Evolutionary conservation across 1,284 basidiomycete genomes (phyloP), one percentile per base, ranked within the genome.

Genomic region (Puccinia coronata): DNA sequence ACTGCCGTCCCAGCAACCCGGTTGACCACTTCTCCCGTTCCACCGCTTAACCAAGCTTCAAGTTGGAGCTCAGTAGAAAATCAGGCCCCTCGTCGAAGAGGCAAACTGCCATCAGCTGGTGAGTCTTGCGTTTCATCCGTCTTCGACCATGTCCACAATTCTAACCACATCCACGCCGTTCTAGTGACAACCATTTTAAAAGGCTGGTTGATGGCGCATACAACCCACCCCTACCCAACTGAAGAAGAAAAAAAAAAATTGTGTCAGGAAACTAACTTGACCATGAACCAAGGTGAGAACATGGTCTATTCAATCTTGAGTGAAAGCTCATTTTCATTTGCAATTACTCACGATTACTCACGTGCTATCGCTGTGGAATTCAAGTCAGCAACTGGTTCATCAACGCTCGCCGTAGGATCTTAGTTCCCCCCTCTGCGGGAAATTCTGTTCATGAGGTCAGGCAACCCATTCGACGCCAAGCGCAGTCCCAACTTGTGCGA

Each of bases 241-340:
- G 93, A 95, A 85, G 92, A 94, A 83, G 93, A 95, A 88, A 95
- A 95, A 88, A 93, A 94, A 84, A 91, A 92, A 84, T 87, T 95
- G 82, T 95, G 93, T 87, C 90, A 92, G 84, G 91, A 92, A 71
- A 95, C 93, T 0, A 92, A 92, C 20, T 87, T 95, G 82, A 92
- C 91, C 86, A 94, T 95, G 91, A 91, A 90, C 86, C 93, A 95
- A 86, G 92, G 95, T 80, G 28, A 61, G 78, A 25, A 20, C 49
- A 28, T 20, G 0, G 34, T 75, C 20, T 20, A 75, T 59, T 55
- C 5, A 67, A 5, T 1, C 28, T 4, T 67, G 8, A 41, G 9
- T 5, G 20, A 4, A 59, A 34, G 28, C 34, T 28, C n/a, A n/a
- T n/a, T n/a, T n/a, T n/a, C n/a, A n/a, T n/a, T n/a, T n/a, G n/a